Evolutionary conservation across 768 basidiomycete species (phyloP).

Genomic region (Psilocybe cyanescens): DNA sequence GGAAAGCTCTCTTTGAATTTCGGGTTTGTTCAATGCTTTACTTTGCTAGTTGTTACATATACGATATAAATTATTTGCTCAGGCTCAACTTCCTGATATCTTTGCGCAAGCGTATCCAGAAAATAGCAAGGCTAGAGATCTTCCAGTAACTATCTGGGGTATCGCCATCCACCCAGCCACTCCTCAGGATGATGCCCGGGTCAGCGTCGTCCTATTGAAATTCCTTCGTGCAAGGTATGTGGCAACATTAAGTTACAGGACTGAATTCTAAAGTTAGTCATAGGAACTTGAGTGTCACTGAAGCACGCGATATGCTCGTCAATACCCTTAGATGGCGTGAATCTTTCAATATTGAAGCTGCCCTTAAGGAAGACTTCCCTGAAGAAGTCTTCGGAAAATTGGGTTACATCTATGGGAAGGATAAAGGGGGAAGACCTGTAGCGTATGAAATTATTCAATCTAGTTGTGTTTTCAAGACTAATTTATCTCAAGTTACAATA

Average conservation of each 20-base stretch:
- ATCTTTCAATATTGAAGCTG: conserved; percentile 63
- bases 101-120: conserved; percentile 66
- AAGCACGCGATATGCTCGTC: conserved; percentile 69
- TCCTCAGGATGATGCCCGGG: conserved; percentile 58
- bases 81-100: conserved; percentile 52
- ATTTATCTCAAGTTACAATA: conserved; percentile 59
- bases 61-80: conserved; percentile 5
- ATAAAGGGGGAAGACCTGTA: conserved; percentile 72
- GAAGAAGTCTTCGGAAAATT: conserved; percentile 65
- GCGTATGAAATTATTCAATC: conserved; percentile 46
- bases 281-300: conserved; percentile 55
- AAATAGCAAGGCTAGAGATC: conserved; percentile 50
- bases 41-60: not conserved
- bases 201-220: conserved; percentile 80
- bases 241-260: not conserved
- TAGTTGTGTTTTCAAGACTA: conserved; percentile 2
- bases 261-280: not conserved
- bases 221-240: conserved; percentile 77
- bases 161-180: conserved; percentile 63
- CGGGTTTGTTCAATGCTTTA: conserved; percentile 45
- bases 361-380: conserved; percentile 63
- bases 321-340: conserved; percentile 74
- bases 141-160: conserved; percentile 70
- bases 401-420: conserved; percentile 68
- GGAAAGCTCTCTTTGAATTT: conserved; percentile 70